Evolutionary conservation across 148 eudicot species (phyloP), one percentile per base, ranked within the genome.

Genomic region (Cornus kousa): DNA sequence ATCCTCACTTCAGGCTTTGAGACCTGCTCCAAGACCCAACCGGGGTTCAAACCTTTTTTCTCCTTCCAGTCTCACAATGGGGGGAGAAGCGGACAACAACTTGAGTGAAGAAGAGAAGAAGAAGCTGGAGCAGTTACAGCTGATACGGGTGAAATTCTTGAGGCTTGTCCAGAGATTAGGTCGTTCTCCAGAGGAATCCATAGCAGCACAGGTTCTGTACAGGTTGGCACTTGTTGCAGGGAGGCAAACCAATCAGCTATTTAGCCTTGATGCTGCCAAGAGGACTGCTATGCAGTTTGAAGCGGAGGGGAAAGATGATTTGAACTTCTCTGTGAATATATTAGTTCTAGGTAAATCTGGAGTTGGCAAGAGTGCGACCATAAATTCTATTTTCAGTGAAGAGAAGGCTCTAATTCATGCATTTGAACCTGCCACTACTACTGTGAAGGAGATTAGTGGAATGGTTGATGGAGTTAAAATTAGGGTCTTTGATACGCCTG

Each of bases 341-440:
- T 83, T 96, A 33, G 94, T 94, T 82, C 83, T 96, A 39, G 99
- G 99, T 53, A 96, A 96, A 85, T 79, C 90, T 28, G 99, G 99
- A 57, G 99, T 92, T 72, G 99, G 99, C 13, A 96, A 96, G 82
- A 96, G 99, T 87, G 95, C 99, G 39, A 92, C 97, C 39, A 91
- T 96, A 76, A 96, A 96, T 81, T 92, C 99, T 23, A 84, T 96
- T 62, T 90, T 96, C 33, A 92, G 95, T 16, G 98, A 96, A 80
- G 91, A 96, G 75, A 96, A 93, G 81, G 84, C 97, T 50, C 60
- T 72, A 57, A 89, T 94, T 67, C 88, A 88, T 82, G 90, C 99
- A 23, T 96, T 96, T 85, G 92, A 87, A 72, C 85, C 91, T 73
- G 92, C 84, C 77, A 92, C 95, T 9, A 75, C 80, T 70, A 50